Base-by-base conservation (phyloP, 1,284 basidiomycete species). In the Boletus coffeatus region DNA sequence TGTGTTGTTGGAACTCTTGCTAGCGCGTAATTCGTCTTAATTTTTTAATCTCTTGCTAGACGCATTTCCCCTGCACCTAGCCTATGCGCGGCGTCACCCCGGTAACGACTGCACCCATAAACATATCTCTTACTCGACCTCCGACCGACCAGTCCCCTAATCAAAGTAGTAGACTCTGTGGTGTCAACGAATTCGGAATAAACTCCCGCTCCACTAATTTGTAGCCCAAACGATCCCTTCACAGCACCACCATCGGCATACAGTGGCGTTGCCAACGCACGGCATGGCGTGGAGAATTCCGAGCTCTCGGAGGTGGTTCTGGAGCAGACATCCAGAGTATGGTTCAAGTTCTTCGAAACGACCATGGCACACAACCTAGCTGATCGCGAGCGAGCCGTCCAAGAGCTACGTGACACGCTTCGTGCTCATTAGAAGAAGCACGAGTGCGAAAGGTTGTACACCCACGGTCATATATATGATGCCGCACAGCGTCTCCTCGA, bases 221-320 rank as follows among this genome's bases (percentile, higher is more conserved):
- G 8, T 67, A 67, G 1, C 62, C 63, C 3, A 67, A 66, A 59
- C 71, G 73, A 34, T 66, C 64, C 16, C 73, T 70, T 57, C 77
- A 72, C 65, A 73, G 66, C 52, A 78, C 77, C 71, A 3, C 75
- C 77, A 5, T 52, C 29, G 4, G 68, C 57, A 56, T 60, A 60
- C 16, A 62, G 64, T 61, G 60, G 68, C 18, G 43, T 61, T 43
- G 63, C 64, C 48, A 67, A 57, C 14, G 18, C 64, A 53, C 65
- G 58, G 2, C 48, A 59, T 34, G 70, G 65, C 11, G 60, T 10
- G 7, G 68, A 67, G 71, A 70, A 36, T 62, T 68, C 1, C 77
- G 78, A 39, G 76, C 71, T 56, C 72, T 80, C 55, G 76, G 71
- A 5, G 59, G 67, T 58, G 57, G 56, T 37, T 64, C 63, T 56